Conservation (phyloP, 345 rosid species). For the Draba incana region DNA sequence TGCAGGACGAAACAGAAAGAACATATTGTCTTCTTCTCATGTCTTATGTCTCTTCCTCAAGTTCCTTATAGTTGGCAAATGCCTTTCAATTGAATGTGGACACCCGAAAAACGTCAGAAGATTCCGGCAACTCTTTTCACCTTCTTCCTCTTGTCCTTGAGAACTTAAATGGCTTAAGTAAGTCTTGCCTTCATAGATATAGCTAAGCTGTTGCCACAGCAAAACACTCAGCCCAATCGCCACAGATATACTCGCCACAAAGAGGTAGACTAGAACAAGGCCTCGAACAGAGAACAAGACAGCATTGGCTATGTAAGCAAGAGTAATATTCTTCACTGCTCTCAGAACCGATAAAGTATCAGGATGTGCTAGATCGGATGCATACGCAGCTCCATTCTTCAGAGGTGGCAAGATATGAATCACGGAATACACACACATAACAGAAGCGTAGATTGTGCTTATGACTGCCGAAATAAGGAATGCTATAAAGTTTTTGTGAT, state of each 20-base stretch:
- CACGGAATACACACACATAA: conserved; percentile 52
- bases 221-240: conserved; percentile 72
- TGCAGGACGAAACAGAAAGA: conserved; percentile 22
- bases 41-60: conserved; percentile 63
- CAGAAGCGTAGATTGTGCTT: conserved; percentile 52
- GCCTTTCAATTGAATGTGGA: conserved; percentile 55
- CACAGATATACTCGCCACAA: conserved; percentile 69
- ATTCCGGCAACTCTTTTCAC: conserved; percentile 67
- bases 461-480: conserved; percentile 74
- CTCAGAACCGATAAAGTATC: conserved; percentile 42
- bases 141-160: conserved; percentile 50
- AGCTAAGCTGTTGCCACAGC: conserved; percentile 84
- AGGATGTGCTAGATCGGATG: conserved; percentile 26
- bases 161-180: conserved; percentile 71
- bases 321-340: conserved; percentile 51
- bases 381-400: conserved; percentile 31
- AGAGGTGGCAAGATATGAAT: conserved; percentile 59
- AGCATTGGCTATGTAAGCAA: conserved; percentile 58
- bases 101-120: conserved; percentile 73
- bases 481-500: conserved; percentile 62
- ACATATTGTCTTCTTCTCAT: conserved; percentile 39
- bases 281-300: conserved; percentile 63
- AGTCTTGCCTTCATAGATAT: conserved; percentile 77
- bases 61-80: conserved; percentile 49
- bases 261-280: conserved; percentile 72